phyloP scores from a whole-genome alignment of 352 stramenopile species.

The Pythium coloratum region DNA sequence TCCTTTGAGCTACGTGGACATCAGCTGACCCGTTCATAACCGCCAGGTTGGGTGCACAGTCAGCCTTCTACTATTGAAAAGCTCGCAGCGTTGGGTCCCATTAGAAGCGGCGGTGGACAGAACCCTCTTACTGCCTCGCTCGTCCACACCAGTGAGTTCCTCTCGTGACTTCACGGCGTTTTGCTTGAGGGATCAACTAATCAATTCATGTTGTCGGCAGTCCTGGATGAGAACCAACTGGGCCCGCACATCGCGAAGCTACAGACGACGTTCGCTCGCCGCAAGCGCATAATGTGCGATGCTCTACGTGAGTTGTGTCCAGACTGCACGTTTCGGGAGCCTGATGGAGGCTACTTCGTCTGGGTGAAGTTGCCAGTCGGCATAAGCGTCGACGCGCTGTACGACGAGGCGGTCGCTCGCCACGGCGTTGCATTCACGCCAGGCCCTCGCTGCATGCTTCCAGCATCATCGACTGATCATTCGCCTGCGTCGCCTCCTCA shows the following conservation, averaged over 20 bases:
- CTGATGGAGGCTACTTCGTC: slow-evolving; percentile 83
- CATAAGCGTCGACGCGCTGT: slow-evolving; percentile 49
- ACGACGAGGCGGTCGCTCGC: slow-evolving; percentile 40
- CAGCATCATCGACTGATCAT: slow-evolving; percentile 6
- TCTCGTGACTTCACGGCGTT: background rate
- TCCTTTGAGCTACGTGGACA: no score
- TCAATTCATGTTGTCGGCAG: slow-evolving; percentile 34
- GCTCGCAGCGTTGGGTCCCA: slow-evolving; percentile 70
- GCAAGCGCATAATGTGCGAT: slow-evolving; percentile 52
- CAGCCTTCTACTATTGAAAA: slow-evolving; percentile 53
- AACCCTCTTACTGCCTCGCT: slow-evolving; percentile 88
- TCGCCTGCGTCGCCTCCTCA: background rate
- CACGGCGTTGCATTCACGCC: slow-evolving; percentile 81
- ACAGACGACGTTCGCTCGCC: slow-evolving; percentile 38
- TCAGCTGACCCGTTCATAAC: background rate
- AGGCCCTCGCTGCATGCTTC: slow-evolving; percentile 61
- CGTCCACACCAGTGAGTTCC: slow-evolving; percentile 64
- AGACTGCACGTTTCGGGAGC: slow-evolving; percentile 52
- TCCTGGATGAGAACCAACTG: slow-evolving; percentile 57
- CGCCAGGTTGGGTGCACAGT: slow-evolving; percentile 64
- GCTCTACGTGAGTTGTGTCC: slow-evolving; percentile 44
- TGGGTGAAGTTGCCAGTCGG: slow-evolving; percentile 63
- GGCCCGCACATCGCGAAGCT: slow-evolving; percentile 52
- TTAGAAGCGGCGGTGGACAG: slow-evolving; percentile 89
- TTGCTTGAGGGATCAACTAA: slow-evolving; percentile 13